Percentiles rank a stretch among this genome's conserved stretches.
Evolutionary conservation across 179 eudicot genomes (phyloP).

Genomic region (Amaranthus tricolor): DNA sequence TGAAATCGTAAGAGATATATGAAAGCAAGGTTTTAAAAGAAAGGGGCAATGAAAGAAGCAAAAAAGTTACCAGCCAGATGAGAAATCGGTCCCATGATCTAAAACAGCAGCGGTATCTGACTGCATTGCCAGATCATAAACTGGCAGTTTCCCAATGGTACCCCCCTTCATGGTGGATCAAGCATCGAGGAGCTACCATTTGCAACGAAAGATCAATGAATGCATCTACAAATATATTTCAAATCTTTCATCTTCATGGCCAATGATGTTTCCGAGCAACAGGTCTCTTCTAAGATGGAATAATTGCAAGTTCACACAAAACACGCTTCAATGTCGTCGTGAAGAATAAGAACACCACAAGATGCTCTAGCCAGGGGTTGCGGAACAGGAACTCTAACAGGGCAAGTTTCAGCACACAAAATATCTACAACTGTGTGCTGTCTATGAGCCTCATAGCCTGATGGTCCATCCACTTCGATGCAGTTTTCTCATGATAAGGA

Average conservation of each 20-base stretch:
- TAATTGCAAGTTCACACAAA: slow-evolving; percentile 86
- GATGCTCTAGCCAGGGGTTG: slow-evolving; percentile 85
- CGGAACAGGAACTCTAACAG: slow-evolving; percentile 72
- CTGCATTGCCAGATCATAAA: slow-evolving; percentile 94
- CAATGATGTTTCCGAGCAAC: slow-evolving; percentile 72
- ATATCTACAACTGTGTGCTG: slow-evolving; percentile 76
- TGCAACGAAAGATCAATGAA: slow-evolving; percentile 90
- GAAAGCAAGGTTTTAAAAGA: too few relatives aligned
- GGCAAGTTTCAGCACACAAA: slow-evolving; percentile 88
- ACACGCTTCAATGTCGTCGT: slow-evolving; percentile 96
- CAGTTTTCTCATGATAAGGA: slow-evolving; percentile 74
- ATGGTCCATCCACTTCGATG: slow-evolving; percentile 86
- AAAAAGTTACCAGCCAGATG: slow-evolving; percentile 84
- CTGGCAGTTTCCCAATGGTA: slow-evolving; percentile 93
- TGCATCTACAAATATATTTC: slow-evolving; percentile 81
- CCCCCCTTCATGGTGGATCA: slow-evolving; percentile 97
- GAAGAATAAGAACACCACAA: slow-evolving; percentile 79
- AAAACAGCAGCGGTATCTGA: slow-evolving; percentile 98
- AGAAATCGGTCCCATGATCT: slow-evolving; percentile 97
- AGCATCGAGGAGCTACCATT: slow-evolving; percentile 91
- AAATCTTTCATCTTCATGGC: slow-evolving; percentile 95
- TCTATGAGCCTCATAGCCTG: slow-evolving; percentile 72
- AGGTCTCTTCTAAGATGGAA: slow-evolving; percentile 95
- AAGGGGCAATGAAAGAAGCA: background rate
- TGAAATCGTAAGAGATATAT: too few relatives aligned